Evolutionary conservation across 371 early-diverging fungal genomes (phyloP).

Genomic region (Mucor mucedo): DNA sequence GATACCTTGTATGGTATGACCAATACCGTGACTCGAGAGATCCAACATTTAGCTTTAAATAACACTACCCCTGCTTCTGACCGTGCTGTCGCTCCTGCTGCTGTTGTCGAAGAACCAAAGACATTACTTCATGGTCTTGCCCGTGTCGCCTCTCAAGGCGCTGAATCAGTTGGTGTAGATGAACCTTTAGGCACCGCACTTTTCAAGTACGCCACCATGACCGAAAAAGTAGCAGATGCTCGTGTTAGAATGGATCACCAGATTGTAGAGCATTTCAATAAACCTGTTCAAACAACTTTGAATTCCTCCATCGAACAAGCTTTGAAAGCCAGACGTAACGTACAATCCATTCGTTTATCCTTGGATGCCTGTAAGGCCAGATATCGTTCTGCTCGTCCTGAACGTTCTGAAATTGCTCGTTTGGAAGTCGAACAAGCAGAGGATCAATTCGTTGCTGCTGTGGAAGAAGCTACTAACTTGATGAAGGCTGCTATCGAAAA

Average conservation of each 20-base stretch:
- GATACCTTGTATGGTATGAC: slow-evolving; percentile 71
- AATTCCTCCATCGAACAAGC: slow-evolving; percentile 79
- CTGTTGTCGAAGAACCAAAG: slow-evolving; percentile 46
- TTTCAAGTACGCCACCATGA: slow-evolving; percentile 79
- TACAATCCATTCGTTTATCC: slow-evolving; percentile 76
- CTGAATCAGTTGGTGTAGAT: slow-evolving; percentile 68
- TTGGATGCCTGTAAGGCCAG: slow-evolving; percentile 84
- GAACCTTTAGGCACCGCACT: slow-evolving; percentile 84
- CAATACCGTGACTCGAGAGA: slow-evolving; percentile 60
- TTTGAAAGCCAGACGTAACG: slow-evolving; percentile 82
- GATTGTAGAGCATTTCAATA: slow-evolving; percentile 73
- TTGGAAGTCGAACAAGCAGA: slow-evolving; percentile 89
- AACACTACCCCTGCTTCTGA: slow-evolving; percentile 55
- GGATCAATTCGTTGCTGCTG: slow-evolving; percentile 88
- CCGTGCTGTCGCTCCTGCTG: slow-evolving; percentile 26
- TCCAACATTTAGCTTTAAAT: slow-evolving; percentile 65
- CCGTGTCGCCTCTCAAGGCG: slow-evolving; percentile 60
- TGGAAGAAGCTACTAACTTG: slow-evolving; percentile 89
- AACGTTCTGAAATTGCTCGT: slow-evolving; percentile 70
- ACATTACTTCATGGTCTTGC: slow-evolving; percentile 76
- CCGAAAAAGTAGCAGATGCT: slow-evolving; percentile 83
- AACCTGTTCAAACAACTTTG: slow-evolving; percentile 73
- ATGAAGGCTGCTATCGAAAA: slow-evolving; percentile 91
- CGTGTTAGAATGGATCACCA: slow-evolving; percentile 75
- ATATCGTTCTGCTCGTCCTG: slow-evolving; percentile 75